Evolutionary conservation across 1,284 basidiomycete genomes (phyloP), one percentile per base, ranked within the genome.

Genomic region (Neotropicomus parvogracilis): DNA sequence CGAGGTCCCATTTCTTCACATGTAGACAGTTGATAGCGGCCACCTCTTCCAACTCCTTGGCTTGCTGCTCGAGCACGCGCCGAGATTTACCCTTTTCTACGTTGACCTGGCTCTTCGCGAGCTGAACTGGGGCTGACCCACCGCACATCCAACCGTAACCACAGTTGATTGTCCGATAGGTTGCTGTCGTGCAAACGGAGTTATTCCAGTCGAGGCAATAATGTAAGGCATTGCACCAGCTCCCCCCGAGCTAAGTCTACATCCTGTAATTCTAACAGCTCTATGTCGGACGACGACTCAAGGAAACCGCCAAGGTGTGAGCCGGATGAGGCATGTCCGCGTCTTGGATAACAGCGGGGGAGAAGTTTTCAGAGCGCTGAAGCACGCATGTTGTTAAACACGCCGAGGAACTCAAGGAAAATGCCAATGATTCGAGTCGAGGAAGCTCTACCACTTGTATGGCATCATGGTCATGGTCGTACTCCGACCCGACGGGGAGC

Each of bases 171-270:
- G 57, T 82, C 75, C 16, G 76, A 65, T 50, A 85, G 75, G 33
- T 81, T 79, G 48, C 77, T 79, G 56, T 81, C 79, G 59, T 83
- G 82, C 34, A 84, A 65, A 39, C 74, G 73, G 6, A 85, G 67
- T 46, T 77, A 73, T 54, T 72, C 67, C 37, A 85, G 61, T 14
- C 52, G 52, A 7, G 72, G 67, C 14, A 79, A 61, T 16, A 60
- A 50, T 4, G 59, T 50, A 55, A 82, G 72, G 51, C 68, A 72
- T 14, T 59, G 59, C 17, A 63, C 59, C 57, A 80, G 78, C 32
- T 73, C 67, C 21, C 66, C 61, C 13, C 65, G 61, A 33, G 75
- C 57, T 46, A 81, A 61, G 62, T 80, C 72, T 53, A 80, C 65
- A 63, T 83, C 79, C 56, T 79, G 73, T 44, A 83, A 67, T 59